Evolutionary conservation across 192 early-diverging fungal genomes (phyloP), one percentile per base, ranked within the genome.

Genomic region (Chytriomyces sp.): DNA sequence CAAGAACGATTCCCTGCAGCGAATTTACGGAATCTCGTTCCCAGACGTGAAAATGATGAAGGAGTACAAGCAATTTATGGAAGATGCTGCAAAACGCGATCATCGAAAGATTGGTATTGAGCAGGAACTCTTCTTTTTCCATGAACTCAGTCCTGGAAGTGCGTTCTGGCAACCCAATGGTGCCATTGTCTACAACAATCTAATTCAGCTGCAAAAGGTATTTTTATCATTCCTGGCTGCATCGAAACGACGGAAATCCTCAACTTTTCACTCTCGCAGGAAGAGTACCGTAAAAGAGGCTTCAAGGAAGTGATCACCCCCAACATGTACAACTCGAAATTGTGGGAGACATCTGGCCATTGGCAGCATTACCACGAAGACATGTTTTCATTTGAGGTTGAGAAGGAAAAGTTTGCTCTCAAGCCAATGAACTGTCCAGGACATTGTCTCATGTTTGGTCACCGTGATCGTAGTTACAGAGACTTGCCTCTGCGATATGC

Each of bases 401-500:
- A 99, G 76, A 99, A 99, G 89, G 96, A 98, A 82, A 86, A 92
- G 78, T 99, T 93, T 86, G 97, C 93, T 6, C 88, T 99, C 63
- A 99, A 99, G 91, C 97, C 97, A 20, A 99, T 99, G 97, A 90
- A 99, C 87, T 99, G 97, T 79, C 97, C 97, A 47, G 94, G 96
- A 67, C 97, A 99, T 82, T 98, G 97, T 84, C 82, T 99, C 79
- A 96, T 99, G 91, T 99, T 98, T 82, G 91, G 86, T 57, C 87
- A 92, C 72, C 91, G 96, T 75, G 95, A 96, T 78, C 91, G 97
- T 50, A 96, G 94, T 59, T 97, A 98, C 87, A 90, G 95, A 80
- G 97, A 99, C 78, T 86, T 99, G 62, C 97, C 97, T 49, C 76
- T 99, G 28, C 93, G 97, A 44, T 83, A 95, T 69, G 97, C 97